Evolutionary conservation across 1,284 basidiomycete genomes (phyloP).

Genomic region (Naganishia cerealis): DNA sequence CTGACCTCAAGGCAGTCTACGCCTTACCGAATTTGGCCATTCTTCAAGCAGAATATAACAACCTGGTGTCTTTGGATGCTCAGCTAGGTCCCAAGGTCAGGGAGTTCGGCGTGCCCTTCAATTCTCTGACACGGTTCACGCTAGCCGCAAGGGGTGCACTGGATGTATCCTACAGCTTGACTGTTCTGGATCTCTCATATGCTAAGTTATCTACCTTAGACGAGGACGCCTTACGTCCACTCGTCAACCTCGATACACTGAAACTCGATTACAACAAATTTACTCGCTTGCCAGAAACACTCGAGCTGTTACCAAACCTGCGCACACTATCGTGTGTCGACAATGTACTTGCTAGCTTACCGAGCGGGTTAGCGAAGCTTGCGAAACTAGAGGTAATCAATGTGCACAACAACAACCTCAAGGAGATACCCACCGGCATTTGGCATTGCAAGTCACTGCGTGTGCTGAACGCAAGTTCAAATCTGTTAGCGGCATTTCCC

Average conservation of each 20-base stretch:
- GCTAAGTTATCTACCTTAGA: slow-evolving; percentile 85
- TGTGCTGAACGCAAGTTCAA: slow-evolving; percentile 84
- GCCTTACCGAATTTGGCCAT: slow-evolving; percentile 68
- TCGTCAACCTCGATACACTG: slow-evolving; percentile 70
- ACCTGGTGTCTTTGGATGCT: slow-evolving; percentile 74
- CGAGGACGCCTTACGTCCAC: slow-evolving; percentile 67
- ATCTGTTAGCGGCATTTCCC: slow-evolving; percentile 74
- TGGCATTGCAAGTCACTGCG: slow-evolving; percentile 81
- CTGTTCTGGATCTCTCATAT: slow-evolving; percentile 81
- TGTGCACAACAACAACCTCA: slow-evolving; percentile 88
- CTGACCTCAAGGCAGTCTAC: slow-evolving; percentile 69
- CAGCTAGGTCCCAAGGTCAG: slow-evolving; percentile 66
- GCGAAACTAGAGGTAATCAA: slow-evolving; percentile 76
- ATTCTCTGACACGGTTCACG: slow-evolving; percentile 67
- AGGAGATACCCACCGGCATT: slow-evolving; percentile 70
- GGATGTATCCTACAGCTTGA: slow-evolving; percentile 64
- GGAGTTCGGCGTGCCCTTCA: slow-evolving; percentile 56
- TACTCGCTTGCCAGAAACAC: slow-evolving; percentile 74
- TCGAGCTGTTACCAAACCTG: slow-evolving; percentile 72
- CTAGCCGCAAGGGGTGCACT: slow-evolving; percentile 61
- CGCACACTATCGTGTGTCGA: slow-evolving; percentile 80
- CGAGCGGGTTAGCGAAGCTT: slow-evolving; percentile 73
- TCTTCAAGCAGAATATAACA: slow-evolving; percentile 77
- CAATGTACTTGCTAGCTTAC: slow-evolving; percentile 79
- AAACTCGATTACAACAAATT: slow-evolving; percentile 85